phyloP scores from a whole-genome alignment of 306 rosid genomes.

The Acacia confusa region DNA sequence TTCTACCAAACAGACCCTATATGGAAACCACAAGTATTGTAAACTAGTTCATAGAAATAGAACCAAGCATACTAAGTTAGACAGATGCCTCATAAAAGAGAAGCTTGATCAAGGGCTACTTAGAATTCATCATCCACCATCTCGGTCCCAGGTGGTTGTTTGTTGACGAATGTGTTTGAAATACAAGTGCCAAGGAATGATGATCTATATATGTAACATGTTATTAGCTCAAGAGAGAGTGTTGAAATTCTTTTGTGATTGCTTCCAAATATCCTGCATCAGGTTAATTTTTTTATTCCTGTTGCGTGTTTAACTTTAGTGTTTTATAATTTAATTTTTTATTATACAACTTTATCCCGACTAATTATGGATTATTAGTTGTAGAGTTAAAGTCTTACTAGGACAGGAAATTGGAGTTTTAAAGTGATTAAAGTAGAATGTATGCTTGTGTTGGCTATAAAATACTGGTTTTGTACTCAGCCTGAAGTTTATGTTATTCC shows the following conservation, averaged over 20 bases:
- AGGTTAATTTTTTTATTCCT: not conserved
- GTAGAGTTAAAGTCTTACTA: not conserved
- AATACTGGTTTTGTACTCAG: not conserved
- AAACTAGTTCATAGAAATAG: too few species aligned
- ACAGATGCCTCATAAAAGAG: not conserved
- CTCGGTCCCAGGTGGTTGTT: not conserved
- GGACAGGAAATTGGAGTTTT: not conserved
- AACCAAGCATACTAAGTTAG: too few species aligned
- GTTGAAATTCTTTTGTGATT: not conserved
- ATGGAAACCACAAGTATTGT: not conserved
- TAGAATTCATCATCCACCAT: too few species aligned
- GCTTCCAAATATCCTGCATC: not conserved
- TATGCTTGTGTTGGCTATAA: not conserved
- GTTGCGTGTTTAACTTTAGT: not conserved
- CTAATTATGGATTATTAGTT: not conserved
- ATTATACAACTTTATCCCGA: not conserved
- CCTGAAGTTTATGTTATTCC: not conserved
- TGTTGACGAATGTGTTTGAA: not conserved
- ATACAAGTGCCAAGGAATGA: not conserved
- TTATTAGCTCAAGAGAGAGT: too few species aligned
- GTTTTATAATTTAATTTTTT: not conserved
- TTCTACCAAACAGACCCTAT: too few species aligned
- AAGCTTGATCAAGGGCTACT: not conserved
- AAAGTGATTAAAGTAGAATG: not conserved
- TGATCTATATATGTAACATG: not conserved